A percentile compares a stretch with the other conserved stretches of the same genome.
Evolutionary conservation across 805 yeast genomes (phyloP).

Genomic region (Starmerella khaoyaiensis): DNA sequence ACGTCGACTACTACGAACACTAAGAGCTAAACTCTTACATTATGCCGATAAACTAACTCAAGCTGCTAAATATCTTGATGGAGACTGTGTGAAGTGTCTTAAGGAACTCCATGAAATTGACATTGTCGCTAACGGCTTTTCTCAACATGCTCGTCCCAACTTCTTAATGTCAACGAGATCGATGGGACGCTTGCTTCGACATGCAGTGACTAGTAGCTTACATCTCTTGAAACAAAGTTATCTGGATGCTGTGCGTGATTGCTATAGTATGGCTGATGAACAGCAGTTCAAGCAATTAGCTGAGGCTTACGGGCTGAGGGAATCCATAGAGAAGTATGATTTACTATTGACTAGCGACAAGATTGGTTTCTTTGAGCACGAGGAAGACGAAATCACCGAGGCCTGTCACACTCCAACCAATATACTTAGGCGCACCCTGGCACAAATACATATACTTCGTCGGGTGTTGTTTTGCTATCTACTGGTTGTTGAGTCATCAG

Average conservation of each 20-base stretch:
- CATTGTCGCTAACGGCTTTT: slow-evolving; percentile 21
- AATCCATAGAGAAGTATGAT: slow-evolving; percentile 24
- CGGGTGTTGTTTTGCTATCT: slow-evolving; percentile 35
- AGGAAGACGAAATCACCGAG: slow-evolving; percentile 7
- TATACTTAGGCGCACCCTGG: slow-evolving; percentile 26
- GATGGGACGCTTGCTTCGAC: slow-evolving; percentile 27
- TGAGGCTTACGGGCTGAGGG: slow-evolving; percentile 32
- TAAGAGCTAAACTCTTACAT: slow-evolving; percentile 24
- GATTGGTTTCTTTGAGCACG: slow-evolving; percentile 11
- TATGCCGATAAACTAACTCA: slow-evolving; percentile 20
- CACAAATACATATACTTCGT: slow-evolving; percentile 31
- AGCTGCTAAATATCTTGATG: slow-evolving; percentile 23
- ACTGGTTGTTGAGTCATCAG: slow-evolving; percentile 27
- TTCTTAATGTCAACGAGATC: not conserved
- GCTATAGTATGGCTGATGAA: slow-evolving; percentile 25
- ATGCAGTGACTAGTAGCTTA: slow-evolving; percentile 23
- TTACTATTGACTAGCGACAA: slow-evolving; percentile 14
- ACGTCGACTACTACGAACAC: slow-evolving; percentile 24
- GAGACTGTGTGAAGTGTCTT: slow-evolving; percentile 22
- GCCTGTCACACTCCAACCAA: slow-evolving; percentile 20
- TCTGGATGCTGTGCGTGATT: slow-evolving; percentile 22
- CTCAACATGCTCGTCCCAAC: slow-evolving; percentile 1
- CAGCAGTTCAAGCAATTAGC: slow-evolving; percentile 31
- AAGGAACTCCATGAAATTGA: slow-evolving; percentile 25
- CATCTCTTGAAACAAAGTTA: slow-evolving; percentile 28